Base-by-base conservation (phyloP, 2,329 filamentous ascomycete genomes). In the Xylogone sp. region DNA sequence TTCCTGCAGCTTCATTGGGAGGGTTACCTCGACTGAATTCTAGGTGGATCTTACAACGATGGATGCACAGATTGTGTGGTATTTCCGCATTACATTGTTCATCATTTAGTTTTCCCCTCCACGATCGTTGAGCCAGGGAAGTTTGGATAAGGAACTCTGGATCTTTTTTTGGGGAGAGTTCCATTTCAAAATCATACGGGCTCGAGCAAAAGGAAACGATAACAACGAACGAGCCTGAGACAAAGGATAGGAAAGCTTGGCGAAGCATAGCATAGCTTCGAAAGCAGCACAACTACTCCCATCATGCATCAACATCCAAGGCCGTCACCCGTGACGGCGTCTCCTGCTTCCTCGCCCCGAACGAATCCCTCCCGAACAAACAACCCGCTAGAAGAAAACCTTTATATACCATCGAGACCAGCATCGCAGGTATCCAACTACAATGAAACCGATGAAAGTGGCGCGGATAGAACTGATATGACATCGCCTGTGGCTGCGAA, bases 221-320 rank as follows among this genome's bases (percentile, higher is more conserved):
- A 46, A 56, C 52, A 50, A 59, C 56, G 34, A 39, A 39, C 8
- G 27, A 31, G 27, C 8, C 7, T 13, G 10, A 39, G n/a, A 39
- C 8, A 16, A 18, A 39, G n/a, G 34, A 18, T 9, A 39, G 58
- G 56, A 56, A n/a, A n/a, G n/a, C n/a, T n/a, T n/a, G n/a, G n/a
- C 8, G 34, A 18, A 39, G n/a, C 8, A 18, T 9, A 39, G 58
- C 55, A 56, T 55, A 54, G 43, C 51, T 55, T 46, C 47, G 44
- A 53, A 47, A 58, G 27, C 53, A 50, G 53, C 54, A 47, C n/a
- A n/a, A n/a, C n/a, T n/a, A n/a, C 24, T 31, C 45, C 55, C 52
- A 75, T 66, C 62, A 97, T 97, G 92, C 91, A 97, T 81, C 92
- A 96, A 73, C 89, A 92, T 72, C 86, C 88, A 62, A 85, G 92